Evolutionary conservation across 2,329 filamentous ascomycete genomes (phyloP).

Genomic region (Xylariaceae sp.): DNA sequence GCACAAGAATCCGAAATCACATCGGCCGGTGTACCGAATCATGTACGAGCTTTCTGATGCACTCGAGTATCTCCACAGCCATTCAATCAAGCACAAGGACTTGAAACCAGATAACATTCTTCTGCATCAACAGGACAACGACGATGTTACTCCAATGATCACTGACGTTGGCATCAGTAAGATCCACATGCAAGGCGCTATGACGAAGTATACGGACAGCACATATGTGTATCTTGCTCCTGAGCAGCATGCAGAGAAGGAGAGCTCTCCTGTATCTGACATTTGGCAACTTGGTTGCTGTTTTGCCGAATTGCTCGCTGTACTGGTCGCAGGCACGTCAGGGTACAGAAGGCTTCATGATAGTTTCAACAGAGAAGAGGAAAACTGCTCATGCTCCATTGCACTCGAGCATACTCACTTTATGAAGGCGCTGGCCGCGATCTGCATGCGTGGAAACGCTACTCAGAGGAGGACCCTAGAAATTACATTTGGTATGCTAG

Average conservation of each 20-base stretch:
- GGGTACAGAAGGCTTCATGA: too few species aligned
- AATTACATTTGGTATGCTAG: too few species aligned
- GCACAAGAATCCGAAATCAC: background rate
- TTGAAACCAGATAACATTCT: background rate
- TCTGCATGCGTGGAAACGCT: too few species aligned
- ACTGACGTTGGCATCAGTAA: background rate
- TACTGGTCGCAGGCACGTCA: too few species aligned
- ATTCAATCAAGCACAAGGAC: background rate
- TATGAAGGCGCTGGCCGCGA: too few species aligned
- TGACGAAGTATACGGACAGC: background rate
- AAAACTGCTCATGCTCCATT: too few species aligned
- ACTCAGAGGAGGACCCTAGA: too few species aligned
- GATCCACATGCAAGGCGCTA: background rate
- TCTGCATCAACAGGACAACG: background rate
- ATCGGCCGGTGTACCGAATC: background rate
- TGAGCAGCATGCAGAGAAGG: background rate
- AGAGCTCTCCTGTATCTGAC: background rate
- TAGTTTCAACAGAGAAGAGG: too few species aligned
- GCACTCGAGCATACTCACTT: too few species aligned
- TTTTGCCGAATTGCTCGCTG: conserved; percentile 7
- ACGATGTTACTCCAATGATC: background rate
- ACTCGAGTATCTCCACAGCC: background rate
- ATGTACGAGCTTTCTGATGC: background rate
- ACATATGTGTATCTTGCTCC: background rate
- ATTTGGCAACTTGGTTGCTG: background rate